phyloP scores from a whole-genome alignment of 1,139 yeast genomes.

The Hyphopichia fennica region DNA sequence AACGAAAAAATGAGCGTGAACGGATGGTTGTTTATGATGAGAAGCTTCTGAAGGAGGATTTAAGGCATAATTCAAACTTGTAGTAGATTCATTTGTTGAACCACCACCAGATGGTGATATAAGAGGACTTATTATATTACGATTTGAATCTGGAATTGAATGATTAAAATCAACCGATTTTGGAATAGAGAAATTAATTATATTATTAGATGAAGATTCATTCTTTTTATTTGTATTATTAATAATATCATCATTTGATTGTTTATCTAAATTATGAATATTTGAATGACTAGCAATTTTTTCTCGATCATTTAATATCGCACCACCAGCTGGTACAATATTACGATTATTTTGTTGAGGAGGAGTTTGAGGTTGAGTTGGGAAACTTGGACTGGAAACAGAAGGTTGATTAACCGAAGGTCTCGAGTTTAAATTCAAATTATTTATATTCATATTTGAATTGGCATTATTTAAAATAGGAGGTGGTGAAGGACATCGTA shows the following conservation, averaged over 20 bases:
- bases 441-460: background rate
- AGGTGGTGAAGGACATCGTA: slow-evolving; percentile 69
- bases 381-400: background rate
- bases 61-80: slow-evolving; percentile 27
- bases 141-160: background rate
- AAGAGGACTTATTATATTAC: background rate
- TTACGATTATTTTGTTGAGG: background rate
- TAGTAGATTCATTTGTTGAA: slow-evolving; percentile 15
- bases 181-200: background rate
- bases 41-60: slow-evolving; percentile 32
- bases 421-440: background rate
- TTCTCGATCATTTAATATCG: slow-evolving; percentile 2
- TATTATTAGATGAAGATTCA: background rate
- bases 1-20: slow-evolving; percentile 80
- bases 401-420: background rate
- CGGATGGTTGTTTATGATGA: slow-evolving; percentile 60
- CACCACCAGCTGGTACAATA: slow-evolving; percentile 1
- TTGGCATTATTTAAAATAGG: slow-evolving; percentile 50
- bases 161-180: background rate
- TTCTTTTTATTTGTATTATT: no score
- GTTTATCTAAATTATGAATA: slow-evolving; percentile 1
- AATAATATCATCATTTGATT: background rate
- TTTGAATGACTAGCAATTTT: background rate
- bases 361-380: background rate
- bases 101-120: background rate